Base-by-base conservation (phyloP, 768 basidiomycete genomes). In the Floccularia luteovirens region DNA sequence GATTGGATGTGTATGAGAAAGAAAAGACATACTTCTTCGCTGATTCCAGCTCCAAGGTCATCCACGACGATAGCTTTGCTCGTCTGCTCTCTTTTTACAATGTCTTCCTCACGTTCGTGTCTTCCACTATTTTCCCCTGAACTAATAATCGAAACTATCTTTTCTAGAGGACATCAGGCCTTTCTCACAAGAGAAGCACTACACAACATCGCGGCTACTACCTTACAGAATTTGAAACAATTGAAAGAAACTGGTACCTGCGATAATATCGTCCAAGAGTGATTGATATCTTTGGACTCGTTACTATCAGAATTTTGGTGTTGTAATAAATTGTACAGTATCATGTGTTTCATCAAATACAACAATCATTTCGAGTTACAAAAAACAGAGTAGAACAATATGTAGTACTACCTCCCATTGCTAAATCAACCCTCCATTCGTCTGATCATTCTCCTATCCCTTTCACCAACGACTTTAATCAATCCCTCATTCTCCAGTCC, bases 401-500 rank as follows among this genome's bases (percentile, higher is more conserved):
- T n/a, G n/a, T n/a, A n/a, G n/a, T n/a, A n/a, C n/a, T n/a, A n/a
- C n/a, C n/a, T n/a, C n/a, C n/a, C n/a, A n/a, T n/a, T n/a, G 16
- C 14, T 42, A 23, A 39, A 24, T 42, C 36, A 45, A 25, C 46
- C 63, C 48, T 84, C 82, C 22, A 82, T 79, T 47, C 66, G 72
- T 42, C 81, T 67, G 54, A 97, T 90, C 57, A 75, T 81, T 55
- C 92, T 74, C 63, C 70, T 79, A 24, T 96, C 90, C 41, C 88
- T 72, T 55, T 93, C 90, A 1, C 93, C 93, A 5, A 87, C 71
- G 3, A 94, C 81, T 56, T 85, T 91, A 38, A 97, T 63, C 20
- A 82, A 37, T 0, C 93, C 93, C 60, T 98, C 93, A 37, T 81
- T 82, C 70, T 91, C 86, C 48, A 93, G 59, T 17, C 63, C 72